These are phyloP conservation scores for Epipyxis sp. DNA, from an alignment of 108 stramenopile genomes.

Conservation along the genomic window DNA sequence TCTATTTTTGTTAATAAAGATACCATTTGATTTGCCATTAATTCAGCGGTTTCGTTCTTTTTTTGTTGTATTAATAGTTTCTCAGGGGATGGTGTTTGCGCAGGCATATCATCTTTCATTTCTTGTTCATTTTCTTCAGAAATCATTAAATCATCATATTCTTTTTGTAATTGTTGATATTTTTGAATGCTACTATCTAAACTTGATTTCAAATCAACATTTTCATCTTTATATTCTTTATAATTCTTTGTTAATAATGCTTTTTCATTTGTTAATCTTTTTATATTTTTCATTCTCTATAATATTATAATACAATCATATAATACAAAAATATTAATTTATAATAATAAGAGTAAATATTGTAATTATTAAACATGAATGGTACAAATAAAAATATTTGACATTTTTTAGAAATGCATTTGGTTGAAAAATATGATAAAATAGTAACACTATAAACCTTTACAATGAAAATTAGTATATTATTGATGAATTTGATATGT, in stretches of 20 bases:
- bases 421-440: too few relatives aligned
- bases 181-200: conserved; percentile 46
- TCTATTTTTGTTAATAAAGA: conserved; percentile 37
- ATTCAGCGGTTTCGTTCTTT: conserved; percentile 37
- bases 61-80: conserved; percentile 37
- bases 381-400: too few relatives aligned
- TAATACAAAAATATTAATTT: too few relatives aligned
- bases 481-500: too few relatives aligned
- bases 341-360: too few relatives aligned
- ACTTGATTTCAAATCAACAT: conserved; percentile 42
- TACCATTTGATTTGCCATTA: conserved; percentile 12
- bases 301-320: too few relatives aligned
- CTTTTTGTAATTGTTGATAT: conserved; percentile 43
- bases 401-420: too few relatives aligned
- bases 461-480: too few relatives aligned
- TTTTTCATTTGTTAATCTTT: conserved; percentile 46
- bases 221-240: conserved; percentile 40
- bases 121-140: background rate
- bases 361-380: too few relatives aligned
- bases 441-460: too few relatives aligned
- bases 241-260: conserved; percentile 40
- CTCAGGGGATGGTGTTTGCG: background rate
- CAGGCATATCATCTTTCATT: background rate
- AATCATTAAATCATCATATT: conserved; percentile 21
- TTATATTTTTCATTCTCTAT: conserved; percentile 58